A percentile compares a stretch with the other conserved stretches of the same genome.
Evolutionary conservation across 2,329 filamentous ascomycete genomes (phyloP).

Genomic region (Aspergillus persii): DNA sequence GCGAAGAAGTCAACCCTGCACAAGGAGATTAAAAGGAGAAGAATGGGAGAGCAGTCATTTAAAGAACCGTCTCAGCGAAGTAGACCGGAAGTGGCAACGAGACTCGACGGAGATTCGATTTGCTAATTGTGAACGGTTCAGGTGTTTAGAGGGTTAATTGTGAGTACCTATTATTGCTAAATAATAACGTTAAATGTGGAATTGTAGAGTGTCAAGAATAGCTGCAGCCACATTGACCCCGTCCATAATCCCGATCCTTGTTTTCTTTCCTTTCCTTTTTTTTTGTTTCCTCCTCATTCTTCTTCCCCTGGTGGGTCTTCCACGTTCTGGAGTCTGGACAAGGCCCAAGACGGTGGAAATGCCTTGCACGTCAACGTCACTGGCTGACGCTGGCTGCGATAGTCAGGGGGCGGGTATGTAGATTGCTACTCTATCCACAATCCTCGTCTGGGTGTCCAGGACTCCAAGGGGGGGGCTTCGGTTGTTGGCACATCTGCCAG

Average conservation of each 20-base stretch:
- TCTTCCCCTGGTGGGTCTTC: background rate
- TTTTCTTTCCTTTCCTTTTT: background rate
- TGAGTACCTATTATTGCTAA: background rate
- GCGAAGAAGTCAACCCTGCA: slow-evolving; percentile 13
- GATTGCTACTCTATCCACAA: background rate
- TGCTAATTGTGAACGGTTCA: background rate
- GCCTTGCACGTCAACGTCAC: background rate
- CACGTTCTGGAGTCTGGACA: background rate
- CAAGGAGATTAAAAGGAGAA: slow-evolving; percentile 20
- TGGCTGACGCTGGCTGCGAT: background rate
- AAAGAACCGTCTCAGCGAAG: background rate
- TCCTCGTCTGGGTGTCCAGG: no score
- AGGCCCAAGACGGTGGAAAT: background rate
- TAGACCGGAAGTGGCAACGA: slow-evolving; percentile 16
- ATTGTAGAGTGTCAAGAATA: background rate
- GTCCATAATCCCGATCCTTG: background rate
- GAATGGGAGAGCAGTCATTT: slow-evolving; percentile 12
- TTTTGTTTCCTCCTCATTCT: background rate
- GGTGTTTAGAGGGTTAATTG: no score
- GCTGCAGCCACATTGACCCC: background rate
- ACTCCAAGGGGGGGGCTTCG: no score
- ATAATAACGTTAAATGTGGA: background rate
- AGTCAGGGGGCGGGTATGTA: background rate
- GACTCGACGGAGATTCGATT: slow-evolving; percentile 2
- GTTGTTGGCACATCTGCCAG: background rate